phyloP scores from a whole-genome alignment of 768 basidiomycete species.

The Hortiboletus flavorubellus region DNA sequence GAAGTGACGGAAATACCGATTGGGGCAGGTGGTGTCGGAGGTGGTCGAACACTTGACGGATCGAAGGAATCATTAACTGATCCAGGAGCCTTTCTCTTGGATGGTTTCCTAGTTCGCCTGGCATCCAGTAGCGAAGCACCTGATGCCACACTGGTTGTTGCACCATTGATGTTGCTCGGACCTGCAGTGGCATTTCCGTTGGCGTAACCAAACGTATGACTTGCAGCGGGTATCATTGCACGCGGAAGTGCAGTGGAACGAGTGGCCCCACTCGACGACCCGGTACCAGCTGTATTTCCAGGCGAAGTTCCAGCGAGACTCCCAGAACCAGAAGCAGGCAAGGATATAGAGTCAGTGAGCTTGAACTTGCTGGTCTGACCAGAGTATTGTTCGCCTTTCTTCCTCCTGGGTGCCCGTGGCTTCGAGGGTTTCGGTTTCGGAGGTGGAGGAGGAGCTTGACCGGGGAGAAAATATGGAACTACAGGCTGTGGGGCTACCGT shows the following conservation, averaged over 20 bases:
- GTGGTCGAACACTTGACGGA: constrained; percentile 7
- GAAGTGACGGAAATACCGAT: neutral
- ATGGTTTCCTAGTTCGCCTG: constrained; percentile 15
- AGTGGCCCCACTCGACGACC: neutral
- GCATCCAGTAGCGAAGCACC: neutral
- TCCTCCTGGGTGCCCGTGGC: constrained; percentile 27
- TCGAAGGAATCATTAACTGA: neutral
- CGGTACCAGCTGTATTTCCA: constrained; percentile 4
- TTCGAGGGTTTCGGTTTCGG: constrained; percentile 27
- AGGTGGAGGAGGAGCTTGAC: constrained; percentile 37
- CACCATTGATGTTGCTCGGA: neutral
- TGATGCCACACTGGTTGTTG: neutral
- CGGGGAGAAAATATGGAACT: constrained; percentile 48
- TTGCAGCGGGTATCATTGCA: constrained; percentile 1
- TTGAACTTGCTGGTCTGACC: constrained; percentile 51
- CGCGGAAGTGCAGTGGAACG: neutral
- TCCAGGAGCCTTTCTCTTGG: constrained; percentile 6
- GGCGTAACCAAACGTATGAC: neutral
- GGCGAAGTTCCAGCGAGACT: constrained; percentile 33
- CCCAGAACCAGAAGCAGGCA: constrained; percentile 33
- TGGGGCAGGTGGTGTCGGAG: constrained; percentile 6
- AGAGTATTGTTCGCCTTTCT: constrained; percentile 38
- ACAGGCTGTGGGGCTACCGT: constrained; percentile 19
- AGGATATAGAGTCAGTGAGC: constrained; percentile 28
- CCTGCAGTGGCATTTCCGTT: constrained; percentile 6